These are phyloP conservation scores for Xylariaceae sp. DNA, from an alignment of 2,329 filamentous ascomycete species.

Conservation along the genomic window DNA sequence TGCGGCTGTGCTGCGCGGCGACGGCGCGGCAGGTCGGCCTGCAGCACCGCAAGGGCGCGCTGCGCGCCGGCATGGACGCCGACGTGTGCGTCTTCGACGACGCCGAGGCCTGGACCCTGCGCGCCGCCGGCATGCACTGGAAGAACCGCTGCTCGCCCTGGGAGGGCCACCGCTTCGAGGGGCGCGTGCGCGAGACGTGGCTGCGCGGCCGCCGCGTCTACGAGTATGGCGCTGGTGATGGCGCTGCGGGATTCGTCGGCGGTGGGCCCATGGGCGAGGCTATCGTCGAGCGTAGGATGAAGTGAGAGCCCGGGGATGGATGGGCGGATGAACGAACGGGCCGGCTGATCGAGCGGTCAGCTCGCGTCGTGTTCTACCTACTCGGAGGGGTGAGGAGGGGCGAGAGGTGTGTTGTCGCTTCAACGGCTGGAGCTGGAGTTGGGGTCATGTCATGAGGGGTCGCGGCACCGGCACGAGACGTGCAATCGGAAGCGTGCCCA, in stretches of 20 bases:
- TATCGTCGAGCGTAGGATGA: conserved; percentile 42
- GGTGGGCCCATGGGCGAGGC: conserved; percentile 41
- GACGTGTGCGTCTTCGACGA: conserved; percentile 93
- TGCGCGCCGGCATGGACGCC: conserved; percentile 76
- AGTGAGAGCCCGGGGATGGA: neutral
- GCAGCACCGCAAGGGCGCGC: conserved; percentile 69
- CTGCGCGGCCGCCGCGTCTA: conserved; percentile 71
- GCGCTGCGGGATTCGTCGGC: conserved; percentile 40
- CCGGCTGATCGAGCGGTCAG: too few species aligned
- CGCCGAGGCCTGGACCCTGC: conserved; percentile 65
- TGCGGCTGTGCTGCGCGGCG: conserved; percentile 75
- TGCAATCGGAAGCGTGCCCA: too few species aligned
- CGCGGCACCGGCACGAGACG: too few species aligned
- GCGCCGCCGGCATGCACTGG: conserved; percentile 79
- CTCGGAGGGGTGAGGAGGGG: too few species aligned
- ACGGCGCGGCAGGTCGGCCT: conserved; percentile 86
- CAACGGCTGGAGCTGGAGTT: too few species aligned
- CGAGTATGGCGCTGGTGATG: conserved; percentile 47
- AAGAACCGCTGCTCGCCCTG: conserved; percentile 89
- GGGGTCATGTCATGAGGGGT: too few species aligned
- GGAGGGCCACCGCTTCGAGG: conserved; percentile 70
- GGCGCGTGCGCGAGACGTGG: conserved; percentile 81
- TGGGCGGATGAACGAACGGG: too few species aligned
- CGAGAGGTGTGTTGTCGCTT: too few species aligned
- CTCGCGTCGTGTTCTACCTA: too few species aligned